Base-by-base conservation (phyloP, 2,329 filamentous ascomycete species). In the Ophiostoma tasmaniense region DNA sequence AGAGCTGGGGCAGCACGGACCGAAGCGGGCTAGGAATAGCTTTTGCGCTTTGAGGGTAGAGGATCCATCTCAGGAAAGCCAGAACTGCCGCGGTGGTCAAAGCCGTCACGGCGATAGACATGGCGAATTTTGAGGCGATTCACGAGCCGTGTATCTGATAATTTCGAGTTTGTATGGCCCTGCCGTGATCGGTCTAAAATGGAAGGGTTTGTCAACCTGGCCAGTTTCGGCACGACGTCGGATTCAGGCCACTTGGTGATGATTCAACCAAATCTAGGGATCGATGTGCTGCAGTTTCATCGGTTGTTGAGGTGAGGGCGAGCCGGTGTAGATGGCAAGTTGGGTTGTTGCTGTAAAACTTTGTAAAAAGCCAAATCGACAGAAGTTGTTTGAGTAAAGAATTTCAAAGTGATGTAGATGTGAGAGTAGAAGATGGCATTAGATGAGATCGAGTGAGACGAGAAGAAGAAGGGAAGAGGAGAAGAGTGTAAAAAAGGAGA, bases 11-110 rank as follows among this genome's bases (percentile, higher is more conserved):
- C 8, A 77, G 67, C 5, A 73, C 66, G 1, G 73, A 75, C 13
- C 70, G 70, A 1, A 77, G 72, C 1, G 76, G 76, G 17, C 72
- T 73, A 28, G 72, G 61, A 61, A 75, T 71, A 37, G 72, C 33
- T 62, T 71, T 72, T 17, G 69, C 71, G 2, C 66, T 72, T 2
- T 62, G 68, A 10, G 75, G 75, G 68, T 73, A 75, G 17, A 77
- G 71, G 1, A 67, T 64, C 70, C 70, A 66, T 30, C 71, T 73
- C 64, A 76, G 69, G 7, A 75, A 14, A 7, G 72, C 61, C 17
- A 77, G 59, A 10, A 73, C 17, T 1, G 71, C 70, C 2, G 72
- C 66, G 0, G 74, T 75, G 8, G 70, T 71, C 3, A 74, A 64
- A 30, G 73, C 73, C 13, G 73, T 70, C 55, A 65, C 55, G 25